Conservation (phyloP, 176 grass and related monocot genomes). For the Oryza punctata region DNA sequence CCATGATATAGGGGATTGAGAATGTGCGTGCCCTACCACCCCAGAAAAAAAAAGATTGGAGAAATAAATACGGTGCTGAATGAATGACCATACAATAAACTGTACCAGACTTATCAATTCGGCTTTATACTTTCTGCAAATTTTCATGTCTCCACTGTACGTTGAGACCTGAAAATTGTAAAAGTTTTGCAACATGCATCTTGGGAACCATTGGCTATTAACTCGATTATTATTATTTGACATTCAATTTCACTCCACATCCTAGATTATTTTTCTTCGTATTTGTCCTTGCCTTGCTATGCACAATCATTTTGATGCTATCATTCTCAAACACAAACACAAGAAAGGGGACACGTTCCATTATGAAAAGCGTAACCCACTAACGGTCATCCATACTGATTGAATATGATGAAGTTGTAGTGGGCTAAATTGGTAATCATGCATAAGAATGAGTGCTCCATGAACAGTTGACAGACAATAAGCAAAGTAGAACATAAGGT, state of each 20-base stretch:
- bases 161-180: not conserved
- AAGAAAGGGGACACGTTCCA: not conserved
- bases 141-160: not conserved
- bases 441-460: constrained; percentile 12
- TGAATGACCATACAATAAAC: not conserved
- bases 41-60: not conserved
- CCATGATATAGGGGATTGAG: constrained; percentile 16
- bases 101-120: not conserved
- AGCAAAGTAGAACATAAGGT: not conserved
- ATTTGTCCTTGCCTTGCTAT: not conserved
- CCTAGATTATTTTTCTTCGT: not conserved
- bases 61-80: constrained; percentile 32
- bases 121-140: not conserved
- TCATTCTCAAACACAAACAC: not conserved
- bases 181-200: not conserved
- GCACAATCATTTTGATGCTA: constrained; percentile 14
- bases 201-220: not conserved
- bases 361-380: not conserved
- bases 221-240: not conserved
- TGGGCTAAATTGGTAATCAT: constrained; percentile 16
- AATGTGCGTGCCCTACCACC: constrained; percentile 38
- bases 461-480: not conserved
- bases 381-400: not conserved
- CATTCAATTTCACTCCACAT: not conserved
- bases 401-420: not conserved